Base-by-base conservation (phyloP, 306 rosid genomes). In the Delonix regia region DNA sequence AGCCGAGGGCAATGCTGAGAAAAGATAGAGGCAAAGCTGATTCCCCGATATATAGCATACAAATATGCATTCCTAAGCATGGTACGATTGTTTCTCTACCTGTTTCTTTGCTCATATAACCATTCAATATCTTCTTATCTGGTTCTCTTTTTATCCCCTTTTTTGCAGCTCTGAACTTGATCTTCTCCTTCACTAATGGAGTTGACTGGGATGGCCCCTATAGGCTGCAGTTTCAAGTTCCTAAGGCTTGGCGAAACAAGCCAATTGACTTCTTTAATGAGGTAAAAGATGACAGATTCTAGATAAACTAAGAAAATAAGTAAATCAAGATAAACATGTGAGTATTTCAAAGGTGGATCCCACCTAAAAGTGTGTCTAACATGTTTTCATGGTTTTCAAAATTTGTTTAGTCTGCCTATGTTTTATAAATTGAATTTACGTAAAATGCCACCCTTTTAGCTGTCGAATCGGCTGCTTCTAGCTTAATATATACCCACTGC, bases 141-240 rank as follows among this genome's bases (percentile, higher is more conserved):
- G 74, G 74, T 42, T 57, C 13, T 73, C 44, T 9, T 19, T 62
- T 80, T 55, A n/a, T 8, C 3, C 19, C 1, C 25, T 9, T 18
- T n/a, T 1, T 57, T 72, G 55, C 79, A 95, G 98, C 99, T 73
- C 0, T 86, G 85, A 87, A 85, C 88, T 86, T 91, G 87, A 95
- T 95, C 84, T 95, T 95, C 89, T 95, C 99, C 27, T 91, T 95
- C 80, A 92, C 99, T 65, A 95, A 95, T 78, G 99, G 99, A 70
- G 88, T 69, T 45, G 98, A 95, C 2, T 95, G 99, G 99, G 97
- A 92, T 78, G 99, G 99, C 77, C 98, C 98, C 30, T 95, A 95
- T 82, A 85, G 86, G 83, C 78, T 92, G 36, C 95, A 89, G 74
- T 88, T 95, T 85, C 91, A 87, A 76, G 88, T 92, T 62, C 97